Evolutionary conservation across 2,329 filamentous ascomycete species (phyloP).

Genomic region (Fusarium sp.): DNA sequence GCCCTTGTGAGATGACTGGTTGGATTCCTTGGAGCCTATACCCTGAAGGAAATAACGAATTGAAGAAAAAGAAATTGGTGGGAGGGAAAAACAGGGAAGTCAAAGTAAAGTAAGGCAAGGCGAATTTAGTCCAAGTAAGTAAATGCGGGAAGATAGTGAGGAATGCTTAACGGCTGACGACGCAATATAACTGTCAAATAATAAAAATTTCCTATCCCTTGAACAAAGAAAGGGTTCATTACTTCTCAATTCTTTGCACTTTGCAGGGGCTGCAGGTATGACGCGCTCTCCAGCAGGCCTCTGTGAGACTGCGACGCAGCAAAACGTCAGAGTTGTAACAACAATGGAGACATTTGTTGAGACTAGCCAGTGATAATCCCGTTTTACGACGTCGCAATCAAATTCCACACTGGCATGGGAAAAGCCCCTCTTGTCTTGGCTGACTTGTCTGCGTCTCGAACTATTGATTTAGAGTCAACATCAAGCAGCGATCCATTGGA

Average conservation of each 20-base stretch:
- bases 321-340: slow-evolving; percentile 9
- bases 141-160: background rate
- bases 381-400: background rate
- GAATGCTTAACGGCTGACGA: slow-evolving; percentile 10
- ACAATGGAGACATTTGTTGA: background rate
- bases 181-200: background rate
- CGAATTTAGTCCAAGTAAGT: background rate
- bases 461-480: slow-evolving; percentile 6
- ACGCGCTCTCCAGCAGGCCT: slow-evolving; percentile 15
- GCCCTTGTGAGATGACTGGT: background rate
- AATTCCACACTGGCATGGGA: slow-evolving; percentile 20
- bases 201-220: background rate
- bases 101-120: background rate
- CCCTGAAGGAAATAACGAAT: background rate
- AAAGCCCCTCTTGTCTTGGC: slow-evolving; percentile 1
- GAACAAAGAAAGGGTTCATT: background rate
- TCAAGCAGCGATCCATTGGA: slow-evolving; percentile 3
- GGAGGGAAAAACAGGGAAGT: slow-evolving; percentile 17
- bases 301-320: slow-evolving; percentile 2
- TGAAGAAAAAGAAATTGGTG: background rate
- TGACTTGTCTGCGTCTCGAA: background rate
- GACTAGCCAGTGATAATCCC: background rate
- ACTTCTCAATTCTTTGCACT: background rate
- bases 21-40: background rate
- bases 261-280: slow-evolving; percentile 25